A percentile compares a stretch with the other conserved stretches of the same genome.
These are phyloP conservation scores for Mortierella sp. DNA, from an alignment of 371 early-diverging fungal species.

Conservation along the genomic window DNA sequence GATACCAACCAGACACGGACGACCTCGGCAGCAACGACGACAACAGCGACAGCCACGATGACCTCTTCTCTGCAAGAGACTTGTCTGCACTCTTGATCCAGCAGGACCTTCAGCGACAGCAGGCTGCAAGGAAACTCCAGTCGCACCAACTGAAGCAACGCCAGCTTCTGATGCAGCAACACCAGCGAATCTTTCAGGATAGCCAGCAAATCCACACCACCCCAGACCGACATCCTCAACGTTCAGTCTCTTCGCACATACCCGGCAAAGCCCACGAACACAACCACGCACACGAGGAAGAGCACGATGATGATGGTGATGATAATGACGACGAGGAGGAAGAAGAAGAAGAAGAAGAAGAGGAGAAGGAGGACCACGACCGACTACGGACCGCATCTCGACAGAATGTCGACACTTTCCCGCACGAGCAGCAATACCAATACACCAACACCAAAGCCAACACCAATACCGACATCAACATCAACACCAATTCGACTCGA, in stretches of 20 bases:
- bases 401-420: background rate
- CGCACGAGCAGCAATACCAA: background rate
- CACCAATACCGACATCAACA: too few relatives aligned
- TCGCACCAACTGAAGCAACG: background rate
- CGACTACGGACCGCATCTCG: background rate
- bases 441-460: background rate
- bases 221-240: background rate
- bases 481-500: background rate
- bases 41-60: constrained; percentile 2
- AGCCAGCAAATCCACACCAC: background rate
- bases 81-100: background rate
- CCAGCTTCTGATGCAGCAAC: background rate
- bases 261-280: background rate
- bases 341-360: background rate
- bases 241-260: constrained; percentile 6
- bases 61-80: background rate
- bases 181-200: constrained; percentile 16
- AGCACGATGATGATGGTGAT: background rate
- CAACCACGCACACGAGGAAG: background rate
- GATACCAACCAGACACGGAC: constrained; percentile 4
- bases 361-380: background rate
- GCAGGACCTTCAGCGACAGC: background rate
- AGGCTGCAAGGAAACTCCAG: background rate
- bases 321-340: background rate
- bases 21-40: constrained; percentile 4